phyloP scores from a whole-genome alignment of 495 filamentous ascomycete genomes.

The Cercophora sp. region DNA sequence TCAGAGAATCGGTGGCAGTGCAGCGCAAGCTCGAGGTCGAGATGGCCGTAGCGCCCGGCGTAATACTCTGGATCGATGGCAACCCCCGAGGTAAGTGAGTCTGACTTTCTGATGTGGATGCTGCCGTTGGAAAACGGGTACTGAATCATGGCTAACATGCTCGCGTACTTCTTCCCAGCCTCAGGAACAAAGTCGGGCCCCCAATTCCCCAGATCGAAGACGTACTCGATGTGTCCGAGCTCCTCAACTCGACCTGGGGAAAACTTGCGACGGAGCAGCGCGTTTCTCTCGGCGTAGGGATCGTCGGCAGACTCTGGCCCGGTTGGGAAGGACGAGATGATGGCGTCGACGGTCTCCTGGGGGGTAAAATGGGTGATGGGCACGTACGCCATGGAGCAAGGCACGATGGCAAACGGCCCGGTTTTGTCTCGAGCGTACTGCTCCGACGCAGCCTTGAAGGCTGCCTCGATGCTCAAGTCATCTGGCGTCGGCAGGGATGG shows the following conservation, averaged over 20 bases:
- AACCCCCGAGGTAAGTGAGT: neutral
- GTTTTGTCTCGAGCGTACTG: slow-evolving; percentile 14
- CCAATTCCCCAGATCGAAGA: slow-evolving; percentile 51
- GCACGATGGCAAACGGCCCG: slow-evolving; percentile 22
- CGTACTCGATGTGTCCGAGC: slow-evolving; percentile 49
- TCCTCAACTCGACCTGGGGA: slow-evolving; percentile 11
- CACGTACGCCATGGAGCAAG: slow-evolving; percentile 45
- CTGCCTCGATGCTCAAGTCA: slow-evolving; percentile 27
- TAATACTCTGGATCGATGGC: slow-evolving; percentile 47
- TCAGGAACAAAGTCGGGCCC: slow-evolving; percentile 35
- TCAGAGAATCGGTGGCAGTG: slow-evolving; percentile 39
- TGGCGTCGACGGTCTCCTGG: slow-evolving; percentile 12
- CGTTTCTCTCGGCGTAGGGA: slow-evolving; percentile 4
- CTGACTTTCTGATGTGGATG: slow-evolving; percentile 38
- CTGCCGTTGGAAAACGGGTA: slow-evolving; percentile 49
- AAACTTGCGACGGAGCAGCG: slow-evolving; percentile 33
- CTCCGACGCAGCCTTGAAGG: slow-evolving; percentile 14
- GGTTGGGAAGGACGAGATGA: neutral
- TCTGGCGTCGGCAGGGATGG: slow-evolving; percentile 38
- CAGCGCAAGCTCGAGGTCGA: slow-evolving; percentile 44
- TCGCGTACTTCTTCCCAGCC: slow-evolving; percentile 47
- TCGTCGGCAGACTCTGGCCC: slow-evolving; percentile 5
- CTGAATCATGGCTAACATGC: slow-evolving; percentile 52
- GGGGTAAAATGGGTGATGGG: slow-evolving; percentile 37
- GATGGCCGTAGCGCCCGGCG: slow-evolving; percentile 28